These are phyloP conservation scores for Hypoxylon crocopeplum DNA, from an alignment of 495 filamentous ascomycete genomes.

Conservation along the genomic window DNA sequence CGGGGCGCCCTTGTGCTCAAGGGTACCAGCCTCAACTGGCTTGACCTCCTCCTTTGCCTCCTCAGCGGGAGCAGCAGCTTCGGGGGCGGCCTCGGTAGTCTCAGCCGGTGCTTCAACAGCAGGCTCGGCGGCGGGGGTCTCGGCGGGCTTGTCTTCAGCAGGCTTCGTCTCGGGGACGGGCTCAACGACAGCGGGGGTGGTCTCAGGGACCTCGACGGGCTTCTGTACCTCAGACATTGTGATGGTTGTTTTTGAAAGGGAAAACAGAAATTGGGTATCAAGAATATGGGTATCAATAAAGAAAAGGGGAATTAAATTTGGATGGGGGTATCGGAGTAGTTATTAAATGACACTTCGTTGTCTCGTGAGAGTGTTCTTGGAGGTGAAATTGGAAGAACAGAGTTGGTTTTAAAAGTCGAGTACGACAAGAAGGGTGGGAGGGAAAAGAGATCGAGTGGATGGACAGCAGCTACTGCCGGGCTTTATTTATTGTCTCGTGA, in stretches of 20 bases:
- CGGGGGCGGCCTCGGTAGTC: conserved; percentile 55
- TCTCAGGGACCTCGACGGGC: conserved; percentile 52
- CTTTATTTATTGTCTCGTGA: conserved; percentile 47
- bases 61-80: conserved; percentile 45
- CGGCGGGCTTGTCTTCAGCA: conserved; percentile 49
- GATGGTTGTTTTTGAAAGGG: conserved; percentile 46
- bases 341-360: conserved; percentile 40
- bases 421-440: conserved; percentile 36
- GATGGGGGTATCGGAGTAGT: conserved; percentile 14
- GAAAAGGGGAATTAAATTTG: conserved; percentile 49
- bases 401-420: conserved; percentile 34
- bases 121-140: conserved; percentile 47
- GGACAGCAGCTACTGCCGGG: conserved; percentile 39
- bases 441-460: conserved; percentile 33
- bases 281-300: conserved; percentile 56
- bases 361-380: conserved; percentile 28
- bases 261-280: conserved; percentile 51
- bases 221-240: conserved; percentile 60
- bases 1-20: conserved; percentile 87
- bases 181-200: conserved; percentile 48
- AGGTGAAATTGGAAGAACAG: conserved; percentile 29
- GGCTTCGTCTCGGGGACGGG: conserved; percentile 54
- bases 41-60: conserved; percentile 63
- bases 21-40: conserved; percentile 74
- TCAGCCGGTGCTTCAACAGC: conserved; percentile 59